Percentiles rank a stretch among this genome's conserved stretches.
Conservation (phyloP, 352 stramenopile genomes). For the Halophytophthora polymorphica region DNA sequence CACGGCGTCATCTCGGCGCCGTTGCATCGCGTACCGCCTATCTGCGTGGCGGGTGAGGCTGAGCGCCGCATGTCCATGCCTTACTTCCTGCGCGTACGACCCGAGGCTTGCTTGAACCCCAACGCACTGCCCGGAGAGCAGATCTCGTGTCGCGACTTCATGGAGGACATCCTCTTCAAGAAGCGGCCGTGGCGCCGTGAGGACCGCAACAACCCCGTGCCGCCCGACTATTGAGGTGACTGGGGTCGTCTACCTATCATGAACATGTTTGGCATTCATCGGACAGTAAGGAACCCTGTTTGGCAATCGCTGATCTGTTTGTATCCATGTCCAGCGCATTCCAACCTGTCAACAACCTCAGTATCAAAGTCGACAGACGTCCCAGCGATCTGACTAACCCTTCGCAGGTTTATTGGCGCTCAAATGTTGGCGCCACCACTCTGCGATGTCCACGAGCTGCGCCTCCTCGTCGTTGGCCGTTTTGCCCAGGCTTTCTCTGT, state of each 20-base stretch:
- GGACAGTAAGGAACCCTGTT: no score
- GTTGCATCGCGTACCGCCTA: slow-evolving; percentile 74
- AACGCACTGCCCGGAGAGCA: slow-evolving; percentile 27
- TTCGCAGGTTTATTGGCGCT: not conserved
- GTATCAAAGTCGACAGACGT: no score
- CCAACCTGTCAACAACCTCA: not conserved
- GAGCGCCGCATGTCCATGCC: slow-evolving; percentile 85
- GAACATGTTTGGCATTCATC: not conserved
- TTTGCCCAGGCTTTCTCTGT: slow-evolving; percentile 4
- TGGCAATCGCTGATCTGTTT: not conserved
- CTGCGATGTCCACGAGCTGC: slow-evolving; percentile 35
- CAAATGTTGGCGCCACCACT: slow-evolving; percentile 51
- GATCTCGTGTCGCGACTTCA: slow-evolving; percentile 77
- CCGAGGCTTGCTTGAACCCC: slow-evolving; percentile 59
- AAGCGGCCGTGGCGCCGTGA: slow-evolving; percentile 72
- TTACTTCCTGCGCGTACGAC: slow-evolving; percentile 68
- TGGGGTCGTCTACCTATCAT: not conserved
- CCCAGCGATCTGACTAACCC: slow-evolving; percentile 1
- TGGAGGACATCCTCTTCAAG: slow-evolving; percentile 80
- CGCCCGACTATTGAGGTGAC: slow-evolving; percentile 45
- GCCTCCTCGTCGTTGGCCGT: slow-evolving; percentile 17
- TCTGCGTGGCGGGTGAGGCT: slow-evolving; percentile 51
- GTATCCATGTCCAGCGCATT: not conserved
- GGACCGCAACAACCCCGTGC: slow-evolving; percentile 26
- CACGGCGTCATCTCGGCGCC: slow-evolving; percentile 70